Conservation (phyloP, 768 basidiomycete genomes). For the Amanita pseudoporphyria region DNA sequence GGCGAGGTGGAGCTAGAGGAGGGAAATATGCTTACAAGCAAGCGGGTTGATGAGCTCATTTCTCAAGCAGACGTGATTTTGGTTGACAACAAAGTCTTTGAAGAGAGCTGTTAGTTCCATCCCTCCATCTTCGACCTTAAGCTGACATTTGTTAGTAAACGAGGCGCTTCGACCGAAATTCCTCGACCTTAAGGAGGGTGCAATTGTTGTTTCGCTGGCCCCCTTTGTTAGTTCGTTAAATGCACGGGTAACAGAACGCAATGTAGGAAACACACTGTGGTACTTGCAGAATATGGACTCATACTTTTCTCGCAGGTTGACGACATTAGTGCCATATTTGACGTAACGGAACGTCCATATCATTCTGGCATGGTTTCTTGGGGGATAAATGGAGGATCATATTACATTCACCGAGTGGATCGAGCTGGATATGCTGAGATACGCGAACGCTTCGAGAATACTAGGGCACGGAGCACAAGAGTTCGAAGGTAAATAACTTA, state of each 20-base stretch:
- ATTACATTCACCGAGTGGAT: slow-evolving; percentile 73
- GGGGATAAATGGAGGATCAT: slow-evolving; percentile 61
- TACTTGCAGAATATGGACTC: slow-evolving; percentile 4
- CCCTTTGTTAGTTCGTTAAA: slow-evolving; percentile 71
- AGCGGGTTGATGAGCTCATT: slow-evolving; percentile 59
- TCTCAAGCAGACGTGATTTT: slow-evolving; percentile 83
- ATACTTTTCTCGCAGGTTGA: slow-evolving; percentile 37
- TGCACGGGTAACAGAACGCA: slow-evolving; percentile 76
- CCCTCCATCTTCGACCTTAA: background rate
- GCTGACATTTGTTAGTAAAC: slow-evolving; percentile 49
- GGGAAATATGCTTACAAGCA: slow-evolving; percentile 75
- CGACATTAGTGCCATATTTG: slow-evolving; percentile 77
- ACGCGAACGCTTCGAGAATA: slow-evolving; percentile 44
- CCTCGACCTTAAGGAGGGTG: slow-evolving; percentile 89
- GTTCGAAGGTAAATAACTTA: slow-evolving; percentile 17
- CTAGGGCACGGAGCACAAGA: slow-evolving; percentile 26
- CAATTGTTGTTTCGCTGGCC: slow-evolving; percentile 79
- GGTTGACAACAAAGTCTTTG: slow-evolving; percentile 83
- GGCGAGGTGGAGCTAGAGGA: slow-evolving; percentile 74
- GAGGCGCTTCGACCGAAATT: slow-evolving; percentile 82
- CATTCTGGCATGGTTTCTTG: slow-evolving; percentile 73
- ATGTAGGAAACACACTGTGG: slow-evolving; percentile 35
- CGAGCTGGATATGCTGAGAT: slow-evolving; percentile 59
- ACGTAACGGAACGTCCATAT: slow-evolving; percentile 59
- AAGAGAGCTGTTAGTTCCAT: slow-evolving; percentile 54